Evolutionary conservation across 352 stramenopile genomes (phyloP), one percentile per base, ranked within the genome.

Genomic region (Phytophthora pisi): DNA sequence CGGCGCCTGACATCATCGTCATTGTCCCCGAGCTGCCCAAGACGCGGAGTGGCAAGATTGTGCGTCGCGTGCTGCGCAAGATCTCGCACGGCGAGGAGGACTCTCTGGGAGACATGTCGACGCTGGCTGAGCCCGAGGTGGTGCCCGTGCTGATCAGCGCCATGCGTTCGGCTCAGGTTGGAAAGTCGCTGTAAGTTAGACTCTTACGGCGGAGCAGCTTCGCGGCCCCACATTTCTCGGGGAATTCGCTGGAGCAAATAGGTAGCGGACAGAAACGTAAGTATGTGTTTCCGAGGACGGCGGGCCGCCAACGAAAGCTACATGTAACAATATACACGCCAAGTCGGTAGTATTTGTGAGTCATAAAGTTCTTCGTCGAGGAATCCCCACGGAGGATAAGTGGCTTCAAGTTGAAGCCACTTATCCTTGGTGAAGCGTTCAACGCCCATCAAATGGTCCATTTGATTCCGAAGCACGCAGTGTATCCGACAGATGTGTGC

Each of bases 61-160:
- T 99, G 97, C 92, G 97, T 45, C 91, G 98, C 47, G 97, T 99
- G 70, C 86, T 99, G 43, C 93, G 98, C 54, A 99, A 99, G 84
- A 98, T 99, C 66, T 95, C 97, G 9, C 86, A 93, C 42, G 93
- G 94, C 45, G 96, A 99, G 72, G 84, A 96, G 50, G 95, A 97
- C 62, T 92, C 84, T 49, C 79, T 99, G 16, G 97, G 97, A 26
- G 97, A 99, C 75, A 96, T 94, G n/a, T 98, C 90, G 62, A 99
- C 98, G 31, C 82, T 99, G 38, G 95, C 96, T 1, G 97, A 99
- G 71, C 96, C 97, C 15, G 81, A 78, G 10, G 96, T 99, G 58
- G 98, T 99, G 38, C 84, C 96, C 20, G 69, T 82, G 55, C 78
- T 99, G 51, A 98, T 98, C 68, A 76, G 81, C 28, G 97, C 96